Conservation (phyloP, 805 yeast genomes). For the Candida odintsovae region DNA sequence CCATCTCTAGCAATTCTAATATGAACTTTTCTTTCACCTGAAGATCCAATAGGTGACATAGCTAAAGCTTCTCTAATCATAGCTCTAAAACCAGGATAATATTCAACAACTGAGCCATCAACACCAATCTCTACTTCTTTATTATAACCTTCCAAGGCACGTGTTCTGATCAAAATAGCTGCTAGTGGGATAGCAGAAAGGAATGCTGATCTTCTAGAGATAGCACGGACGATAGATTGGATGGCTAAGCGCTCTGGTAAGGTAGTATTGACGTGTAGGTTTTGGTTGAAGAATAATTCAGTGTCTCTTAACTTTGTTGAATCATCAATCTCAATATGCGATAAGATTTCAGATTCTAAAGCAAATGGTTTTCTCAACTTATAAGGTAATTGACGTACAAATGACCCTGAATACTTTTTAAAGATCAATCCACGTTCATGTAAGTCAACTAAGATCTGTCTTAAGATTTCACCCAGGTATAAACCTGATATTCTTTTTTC, state of each 20-base stretch:
- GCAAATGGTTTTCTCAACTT: constrained; percentile 72
- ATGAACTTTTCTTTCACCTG: constrained; percentile 68
- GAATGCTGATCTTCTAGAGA: constrained; percentile 82
- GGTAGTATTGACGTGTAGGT: constrained; percentile 47
- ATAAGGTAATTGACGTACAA: constrained; percentile 38
- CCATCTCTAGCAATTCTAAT: constrained; percentile 90
- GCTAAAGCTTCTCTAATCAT: constrained; percentile 75
- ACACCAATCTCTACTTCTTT: constrained; percentile 88
- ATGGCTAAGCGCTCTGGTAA: constrained; percentile 67
- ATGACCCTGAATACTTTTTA: constrained; percentile 38
- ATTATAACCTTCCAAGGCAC: constrained; percentile 54
- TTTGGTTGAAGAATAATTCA: constrained; percentile 59
- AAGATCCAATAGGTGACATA: constrained; percentile 63
- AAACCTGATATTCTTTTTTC: constrained; percentile 90
- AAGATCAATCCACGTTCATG: constrained; percentile 54
- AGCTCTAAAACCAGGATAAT: constrained; percentile 87
- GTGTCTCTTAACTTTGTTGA: constrained; percentile 67
- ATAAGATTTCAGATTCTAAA: constrained; percentile 76
- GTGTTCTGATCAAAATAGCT: constrained; percentile 64
- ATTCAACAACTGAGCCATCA: constrained; percentile 92
- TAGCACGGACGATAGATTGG: constrained; percentile 68
- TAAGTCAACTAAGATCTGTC: constrained; percentile 68
- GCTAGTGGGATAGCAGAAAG: constrained; percentile 87
- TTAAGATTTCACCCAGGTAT: constrained; percentile 86
- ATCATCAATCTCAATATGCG: constrained; percentile 81